phyloP scores from a whole-genome alignment of 2,329 filamentous ascomycete genomes.

The Pestalotiopsis sp. region DNA sequence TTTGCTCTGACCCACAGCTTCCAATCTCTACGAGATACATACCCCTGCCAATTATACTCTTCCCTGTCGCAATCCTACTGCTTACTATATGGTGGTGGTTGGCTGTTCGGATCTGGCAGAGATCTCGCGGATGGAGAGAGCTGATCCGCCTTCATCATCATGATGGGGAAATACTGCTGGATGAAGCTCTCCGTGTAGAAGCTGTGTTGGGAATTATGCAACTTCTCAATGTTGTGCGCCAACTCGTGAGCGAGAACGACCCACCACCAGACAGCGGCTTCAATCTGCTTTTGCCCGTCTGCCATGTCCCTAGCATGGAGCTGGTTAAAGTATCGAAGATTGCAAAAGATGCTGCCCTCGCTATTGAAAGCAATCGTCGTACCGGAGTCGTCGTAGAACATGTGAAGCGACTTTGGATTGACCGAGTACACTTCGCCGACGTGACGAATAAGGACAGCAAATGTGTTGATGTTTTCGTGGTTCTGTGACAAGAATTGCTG shows the following conservation, averaged over 20 bases:
- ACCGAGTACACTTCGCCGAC: conserved; percentile 75
- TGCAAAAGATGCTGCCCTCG: conserved; percentile 88
- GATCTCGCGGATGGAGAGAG: conserved; percentile 15
- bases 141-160: conserved; percentile 57
- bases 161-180: conserved; percentile 73
- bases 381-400: conserved; percentile 82
- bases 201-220: conserved; percentile 78
- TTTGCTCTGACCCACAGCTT: background rate
- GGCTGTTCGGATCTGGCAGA: background rate
- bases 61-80: conserved; percentile 1
- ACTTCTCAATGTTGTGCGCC: conserved; percentile 85
- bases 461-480: conserved; percentile 64
- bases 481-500: conserved; percentile 64
- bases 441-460: conserved; percentile 70
- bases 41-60: background rate
- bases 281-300: conserved; percentile 53
- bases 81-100: conserved; percentile 10
- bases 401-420: conserved; percentile 69
- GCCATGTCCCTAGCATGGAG: conserved; percentile 64
- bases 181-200: conserved; percentile 85
- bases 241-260: conserved; percentile 95
- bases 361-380: conserved; percentile 92
- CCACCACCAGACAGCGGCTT: conserved; percentile 88
- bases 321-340: conserved; percentile 83
- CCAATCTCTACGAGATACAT: too few relatives aligned